Evolutionary conservation across 2,329 filamentous ascomycete genomes (phyloP).

Genomic region (Neofusicoccum umdonicola): DNA sequence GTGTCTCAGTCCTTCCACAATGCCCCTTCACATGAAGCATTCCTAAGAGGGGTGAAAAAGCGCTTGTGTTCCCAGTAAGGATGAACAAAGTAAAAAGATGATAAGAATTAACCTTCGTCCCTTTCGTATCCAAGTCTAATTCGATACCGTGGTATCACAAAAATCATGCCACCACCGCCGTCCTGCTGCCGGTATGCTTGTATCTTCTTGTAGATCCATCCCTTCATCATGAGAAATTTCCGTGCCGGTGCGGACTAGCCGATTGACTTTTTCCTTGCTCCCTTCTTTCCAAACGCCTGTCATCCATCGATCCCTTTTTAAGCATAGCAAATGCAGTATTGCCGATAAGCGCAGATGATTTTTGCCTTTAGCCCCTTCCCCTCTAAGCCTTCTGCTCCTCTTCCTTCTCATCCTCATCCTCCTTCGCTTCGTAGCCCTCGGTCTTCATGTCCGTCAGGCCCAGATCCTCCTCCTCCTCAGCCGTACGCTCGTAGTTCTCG

Average conservation of each 20-base stretch:
- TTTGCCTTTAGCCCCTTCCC: neutral
- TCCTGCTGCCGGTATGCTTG: no score
- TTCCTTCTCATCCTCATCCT: conserved; percentile 19
- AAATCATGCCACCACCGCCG: no score
- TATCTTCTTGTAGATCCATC: neutral
- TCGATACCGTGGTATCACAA: no score
- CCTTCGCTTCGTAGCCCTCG: conserved; percentile 63
- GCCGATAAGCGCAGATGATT: neutral
- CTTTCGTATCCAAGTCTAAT: no score
- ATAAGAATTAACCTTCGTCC: no score
- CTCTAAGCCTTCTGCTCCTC: conserved; percentile 5
- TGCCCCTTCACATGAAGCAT: no score
- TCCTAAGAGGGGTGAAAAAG: no score
- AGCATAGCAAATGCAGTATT: neutral
- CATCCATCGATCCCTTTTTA: neutral
- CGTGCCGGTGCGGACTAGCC: neutral
- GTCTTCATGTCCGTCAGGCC: conserved; percentile 90
- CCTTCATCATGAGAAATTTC: neutral
- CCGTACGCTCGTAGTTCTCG: conserved; percentile 81
- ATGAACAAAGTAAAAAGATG: no score
- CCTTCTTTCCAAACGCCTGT: conserved; percentile 1
- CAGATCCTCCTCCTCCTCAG: conserved; percentile 90
- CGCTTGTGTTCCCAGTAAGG: no score
- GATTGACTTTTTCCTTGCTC: neutral
- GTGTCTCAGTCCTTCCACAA: no score